These are phyloP conservation scores for Rhodotorula paludigena DNA, from an alignment of 768 basidiomycete species.

Conservation along the genomic window DNA sequence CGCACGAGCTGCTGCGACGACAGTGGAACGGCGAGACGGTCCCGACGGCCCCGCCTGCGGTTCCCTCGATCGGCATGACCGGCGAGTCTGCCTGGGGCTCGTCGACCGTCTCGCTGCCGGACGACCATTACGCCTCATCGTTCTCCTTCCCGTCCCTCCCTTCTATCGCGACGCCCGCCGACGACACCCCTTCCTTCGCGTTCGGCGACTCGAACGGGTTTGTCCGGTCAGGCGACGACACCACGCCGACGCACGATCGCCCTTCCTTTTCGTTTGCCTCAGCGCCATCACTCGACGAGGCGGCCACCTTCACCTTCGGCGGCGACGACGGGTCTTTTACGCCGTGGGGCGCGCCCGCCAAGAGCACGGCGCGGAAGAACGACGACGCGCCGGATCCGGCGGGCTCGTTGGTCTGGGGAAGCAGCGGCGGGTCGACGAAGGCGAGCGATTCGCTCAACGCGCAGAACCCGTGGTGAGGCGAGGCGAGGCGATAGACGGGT, in stretches of 20 bases:
- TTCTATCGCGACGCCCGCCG: neutral
- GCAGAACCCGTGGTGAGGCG: constrained; percentile 32
- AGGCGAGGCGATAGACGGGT: too few species aligned
- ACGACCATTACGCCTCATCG: constrained; percentile 15
- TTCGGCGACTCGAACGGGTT: constrained; percentile 26
- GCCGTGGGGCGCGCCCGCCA: neutral
- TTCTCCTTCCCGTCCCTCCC: constrained; percentile 21
- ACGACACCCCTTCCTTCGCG: constrained; percentile 17
- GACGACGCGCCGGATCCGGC: constrained; percentile 15
- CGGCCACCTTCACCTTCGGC: constrained; percentile 6
- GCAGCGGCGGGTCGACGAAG: neutral
- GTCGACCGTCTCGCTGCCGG: constrained; percentile 8
- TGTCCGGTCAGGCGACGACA: neutral
- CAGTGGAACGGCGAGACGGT: constrained; percentile 30
- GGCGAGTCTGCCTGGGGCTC: constrained; percentile 12
- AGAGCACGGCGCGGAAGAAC: neutral
- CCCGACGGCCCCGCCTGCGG: neutral
- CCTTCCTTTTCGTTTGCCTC: constrained; percentile 23
- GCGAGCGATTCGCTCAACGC: constrained; percentile 9
- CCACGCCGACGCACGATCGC: neutral
- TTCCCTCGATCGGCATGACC: neutral
- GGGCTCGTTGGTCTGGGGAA: constrained; percentile 20
- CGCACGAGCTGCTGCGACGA: constrained; percentile 30
- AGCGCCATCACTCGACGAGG: constrained; percentile 1
- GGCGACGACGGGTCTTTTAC: constrained; percentile 7